Conservation (phyloP, 2,329 filamentous ascomycete species). For the Xylariaceae sp. region DNA sequence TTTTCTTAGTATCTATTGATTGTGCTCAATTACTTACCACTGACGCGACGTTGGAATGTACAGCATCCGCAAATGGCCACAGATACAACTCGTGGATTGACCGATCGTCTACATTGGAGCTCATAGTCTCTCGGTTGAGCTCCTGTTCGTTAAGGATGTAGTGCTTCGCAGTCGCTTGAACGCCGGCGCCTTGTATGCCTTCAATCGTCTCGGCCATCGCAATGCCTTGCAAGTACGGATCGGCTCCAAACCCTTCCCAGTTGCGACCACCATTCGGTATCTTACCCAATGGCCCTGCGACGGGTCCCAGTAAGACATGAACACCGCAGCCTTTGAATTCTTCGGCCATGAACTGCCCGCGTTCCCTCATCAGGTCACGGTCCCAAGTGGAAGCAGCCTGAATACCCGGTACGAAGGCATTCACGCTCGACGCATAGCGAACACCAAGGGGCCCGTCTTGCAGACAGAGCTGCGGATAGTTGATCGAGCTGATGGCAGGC, state of each 20-base stretch:
- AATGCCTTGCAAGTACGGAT: constrained; percentile 68
- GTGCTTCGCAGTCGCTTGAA: constrained; percentile 54
- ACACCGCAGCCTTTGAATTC: constrained; percentile 69
- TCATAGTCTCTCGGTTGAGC: constrained; percentile 48
- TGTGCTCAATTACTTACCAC: constrained; percentile 24
- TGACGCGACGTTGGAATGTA: constrained; percentile 59
- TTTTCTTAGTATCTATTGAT: too few relatives aligned
- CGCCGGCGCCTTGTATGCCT: constrained; percentile 48
- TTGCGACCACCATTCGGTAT: constrained; percentile 70
- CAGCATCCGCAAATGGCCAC: constrained; percentile 66
- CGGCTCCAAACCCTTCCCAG: constrained; percentile 79
- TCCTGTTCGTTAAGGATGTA: constrained; percentile 70
- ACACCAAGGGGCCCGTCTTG: constrained; percentile 79
- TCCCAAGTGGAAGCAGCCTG: constrained; percentile 80
- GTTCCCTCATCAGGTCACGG: constrained; percentile 64
- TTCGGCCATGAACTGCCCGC: constrained; percentile 63
- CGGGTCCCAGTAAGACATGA: constrained; percentile 71
- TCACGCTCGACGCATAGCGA: constrained; percentile 65
- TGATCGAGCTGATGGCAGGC: constrained; percentile 47
- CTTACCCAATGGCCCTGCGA: constrained; percentile 71
- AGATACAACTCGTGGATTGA: constrained; percentile 65
- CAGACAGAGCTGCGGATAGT: constrained; percentile 70
- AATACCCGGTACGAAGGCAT: constrained; percentile 75
- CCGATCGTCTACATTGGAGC: constrained; percentile 58
- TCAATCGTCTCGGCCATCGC: constrained; percentile 58